Evolutionary conservation across 2,329 filamentous ascomycete species (phyloP).

Genomic region (Arthrocladium fulminans): DNA sequence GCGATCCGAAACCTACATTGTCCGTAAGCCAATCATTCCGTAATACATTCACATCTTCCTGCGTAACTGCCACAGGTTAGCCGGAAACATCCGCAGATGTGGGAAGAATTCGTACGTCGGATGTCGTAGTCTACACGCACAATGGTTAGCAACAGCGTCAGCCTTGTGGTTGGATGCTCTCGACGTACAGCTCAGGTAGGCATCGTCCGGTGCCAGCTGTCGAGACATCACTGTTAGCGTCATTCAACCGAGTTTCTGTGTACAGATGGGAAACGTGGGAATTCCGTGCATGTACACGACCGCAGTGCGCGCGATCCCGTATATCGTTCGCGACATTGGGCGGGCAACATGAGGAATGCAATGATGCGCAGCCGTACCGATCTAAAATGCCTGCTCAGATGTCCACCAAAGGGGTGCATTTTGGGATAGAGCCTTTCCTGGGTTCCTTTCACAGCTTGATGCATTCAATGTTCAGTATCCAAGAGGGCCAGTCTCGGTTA

Average conservation of each 20-base stretch:
- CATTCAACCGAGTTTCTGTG: background rate
- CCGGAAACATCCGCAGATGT: background rate
- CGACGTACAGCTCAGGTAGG: slow-evolving; percentile 60
- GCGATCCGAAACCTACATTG: slow-evolving; percentile 54
- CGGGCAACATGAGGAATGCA: background rate
- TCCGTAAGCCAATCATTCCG: slow-evolving; percentile 95
- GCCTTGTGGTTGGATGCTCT: background rate
- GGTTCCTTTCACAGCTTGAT: too few species aligned
- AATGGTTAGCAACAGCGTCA: background rate
- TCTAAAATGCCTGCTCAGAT: slow-evolving; percentile 44
- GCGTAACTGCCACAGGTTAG: slow-evolving; percentile 54
- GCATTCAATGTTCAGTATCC: background rate
- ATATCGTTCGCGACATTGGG: background rate
- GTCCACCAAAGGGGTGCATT: slow-evolving; percentile 46
- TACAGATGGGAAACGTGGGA: background rate
- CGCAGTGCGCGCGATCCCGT: too few species aligned
- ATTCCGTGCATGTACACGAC: too few species aligned
- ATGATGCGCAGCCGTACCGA: slow-evolving; percentile 30
- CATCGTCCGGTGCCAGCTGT: slow-evolving; percentile 53
- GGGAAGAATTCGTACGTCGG: slow-evolving; percentile 44
- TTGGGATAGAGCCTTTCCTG: slow-evolving; percentile 14
- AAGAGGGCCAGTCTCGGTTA: too few species aligned
- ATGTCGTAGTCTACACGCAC: slow-evolving; percentile 52
- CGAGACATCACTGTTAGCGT: slow-evolving; percentile 13
- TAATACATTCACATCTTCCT: slow-evolving; percentile 79